Percentiles rank a stretch among this genome's conserved stretches.
Conservation (phyloP, 2,329 filamentous ascomycete species). For the Bipolaris cookei region DNA sequence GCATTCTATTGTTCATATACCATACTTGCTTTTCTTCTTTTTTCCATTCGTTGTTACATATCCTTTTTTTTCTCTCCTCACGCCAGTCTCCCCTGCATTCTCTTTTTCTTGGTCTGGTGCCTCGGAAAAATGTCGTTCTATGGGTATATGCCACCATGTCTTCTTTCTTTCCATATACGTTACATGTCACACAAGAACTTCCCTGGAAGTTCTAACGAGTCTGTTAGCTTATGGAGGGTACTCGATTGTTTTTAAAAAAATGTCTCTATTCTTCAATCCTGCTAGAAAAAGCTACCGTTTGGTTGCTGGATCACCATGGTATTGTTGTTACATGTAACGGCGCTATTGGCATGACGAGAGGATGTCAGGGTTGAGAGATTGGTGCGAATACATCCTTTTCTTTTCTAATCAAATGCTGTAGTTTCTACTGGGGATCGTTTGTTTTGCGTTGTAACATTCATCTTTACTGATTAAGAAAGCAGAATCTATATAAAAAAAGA, state of each 20-base stretch:
- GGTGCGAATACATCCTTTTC: background rate
- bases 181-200: background rate
- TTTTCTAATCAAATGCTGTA: background rate
- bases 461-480: too few relatives aligned
- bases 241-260: background rate
- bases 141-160: slow-evolving; percentile 1
- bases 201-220: background rate
- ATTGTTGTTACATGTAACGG: slow-evolving; percentile 1
- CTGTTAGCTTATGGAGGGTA: background rate
- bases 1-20: slow-evolving; percentile 39
- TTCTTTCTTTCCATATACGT: background rate
- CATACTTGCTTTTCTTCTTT: slow-evolving; percentile 11
- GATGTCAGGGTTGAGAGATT: background rate
- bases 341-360: background rate
- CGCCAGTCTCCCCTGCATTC: background rate
- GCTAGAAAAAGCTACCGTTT: background rate
- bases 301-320: slow-evolving; percentile 1
- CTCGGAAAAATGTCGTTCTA: background rate
- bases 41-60: slow-evolving; percentile 16
- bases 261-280: background rate
- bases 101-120: background rate
- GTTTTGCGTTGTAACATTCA: too few relatives aligned
- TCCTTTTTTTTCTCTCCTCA: background rate
- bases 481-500: too few relatives aligned
- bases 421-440: background rate